Conservation (phyloP, 345 rosid genomes). For the Lumnitzera racemosa region DNA sequence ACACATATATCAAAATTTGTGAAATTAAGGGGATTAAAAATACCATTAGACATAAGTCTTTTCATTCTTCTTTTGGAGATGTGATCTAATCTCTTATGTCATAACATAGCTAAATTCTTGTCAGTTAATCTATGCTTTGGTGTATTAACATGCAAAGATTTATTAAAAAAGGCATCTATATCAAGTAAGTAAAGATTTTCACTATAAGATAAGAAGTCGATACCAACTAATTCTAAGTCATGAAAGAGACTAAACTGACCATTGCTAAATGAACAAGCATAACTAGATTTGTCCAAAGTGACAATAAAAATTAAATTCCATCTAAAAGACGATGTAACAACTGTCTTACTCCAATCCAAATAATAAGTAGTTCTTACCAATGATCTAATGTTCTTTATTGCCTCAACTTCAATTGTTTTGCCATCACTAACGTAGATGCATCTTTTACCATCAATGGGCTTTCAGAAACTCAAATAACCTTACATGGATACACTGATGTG, state of each 20-base stretch:
- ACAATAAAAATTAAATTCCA: not conserved
- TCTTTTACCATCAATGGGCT: not conserved
- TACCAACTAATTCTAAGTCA: not conserved
- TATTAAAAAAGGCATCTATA: no score
- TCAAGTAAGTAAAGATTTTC: no score
- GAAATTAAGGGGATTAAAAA: no score
- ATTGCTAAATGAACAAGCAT: not conserved
- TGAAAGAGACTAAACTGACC: not conserved
- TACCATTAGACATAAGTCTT: no score
- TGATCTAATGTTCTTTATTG: not conserved
- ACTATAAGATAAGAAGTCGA: no score
- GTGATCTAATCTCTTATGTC: not conserved
- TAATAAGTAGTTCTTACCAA: not conserved
- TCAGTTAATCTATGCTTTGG: no score
- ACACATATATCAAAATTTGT: no score
- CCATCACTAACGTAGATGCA: not conserved
- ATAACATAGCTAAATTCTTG: not conserved
- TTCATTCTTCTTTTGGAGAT: not conserved
- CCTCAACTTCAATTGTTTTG: not conserved
- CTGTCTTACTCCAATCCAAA: not conserved
- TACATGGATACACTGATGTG: no score
- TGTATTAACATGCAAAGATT: no score
- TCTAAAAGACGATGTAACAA: not conserved
- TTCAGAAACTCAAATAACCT: not conserved
- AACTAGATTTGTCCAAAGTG: not conserved